Conservation (phyloP, 495 filamentous ascomycete genomes). For the Penicillium odoratum region DNA sequence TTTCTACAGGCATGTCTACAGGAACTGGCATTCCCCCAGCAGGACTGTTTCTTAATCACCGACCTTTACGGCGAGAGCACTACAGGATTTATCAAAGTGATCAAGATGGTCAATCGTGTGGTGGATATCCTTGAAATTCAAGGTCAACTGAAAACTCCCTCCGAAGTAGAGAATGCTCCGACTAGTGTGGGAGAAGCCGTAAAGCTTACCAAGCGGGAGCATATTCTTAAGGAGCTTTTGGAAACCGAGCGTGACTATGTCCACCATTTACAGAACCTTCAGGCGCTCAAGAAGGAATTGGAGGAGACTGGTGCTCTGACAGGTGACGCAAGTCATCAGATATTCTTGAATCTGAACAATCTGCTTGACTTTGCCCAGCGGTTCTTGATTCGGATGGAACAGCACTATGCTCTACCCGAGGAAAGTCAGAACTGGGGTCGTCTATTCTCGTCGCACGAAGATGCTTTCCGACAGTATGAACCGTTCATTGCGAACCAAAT, state of each 20-base stretch:
- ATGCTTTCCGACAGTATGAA: constrained; percentile 85
- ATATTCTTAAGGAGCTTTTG: constrained; percentile 86
- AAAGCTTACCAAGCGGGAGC: constrained; percentile 76
- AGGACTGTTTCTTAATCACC: constrained; percentile 86
- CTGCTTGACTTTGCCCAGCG: constrained; percentile 93
- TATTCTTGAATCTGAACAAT: constrained; percentile 93
- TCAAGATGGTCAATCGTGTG: constrained; percentile 81
- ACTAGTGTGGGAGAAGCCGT: constrained; percentile 42
- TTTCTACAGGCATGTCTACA: constrained; percentile 67
- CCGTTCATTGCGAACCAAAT: constrained; percentile 94
- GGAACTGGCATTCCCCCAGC: constrained; percentile 71
- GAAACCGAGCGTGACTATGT: constrained; percentile 97
- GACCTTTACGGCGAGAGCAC: constrained; percentile 94
- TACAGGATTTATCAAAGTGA: constrained; percentile 96
- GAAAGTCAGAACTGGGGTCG: constrained; percentile 86
- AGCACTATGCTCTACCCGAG: constrained; percentile 80
- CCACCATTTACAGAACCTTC: constrained; percentile 93
- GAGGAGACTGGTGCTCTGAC: constrained; percentile 85
- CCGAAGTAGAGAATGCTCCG: constrained; percentile 43
- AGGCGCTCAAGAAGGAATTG: constrained; percentile 86
- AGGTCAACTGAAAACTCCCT: constrained; percentile 62
- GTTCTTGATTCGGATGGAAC: constrained; percentile 93
- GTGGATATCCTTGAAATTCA: constrained; percentile 79
- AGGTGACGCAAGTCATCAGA: constrained; percentile 88
- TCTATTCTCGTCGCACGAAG: constrained; percentile 76